Conservation (phyloP, 2,329 filamentous ascomycete genomes). For the Alternaria hordeiaustralica region DNA sequence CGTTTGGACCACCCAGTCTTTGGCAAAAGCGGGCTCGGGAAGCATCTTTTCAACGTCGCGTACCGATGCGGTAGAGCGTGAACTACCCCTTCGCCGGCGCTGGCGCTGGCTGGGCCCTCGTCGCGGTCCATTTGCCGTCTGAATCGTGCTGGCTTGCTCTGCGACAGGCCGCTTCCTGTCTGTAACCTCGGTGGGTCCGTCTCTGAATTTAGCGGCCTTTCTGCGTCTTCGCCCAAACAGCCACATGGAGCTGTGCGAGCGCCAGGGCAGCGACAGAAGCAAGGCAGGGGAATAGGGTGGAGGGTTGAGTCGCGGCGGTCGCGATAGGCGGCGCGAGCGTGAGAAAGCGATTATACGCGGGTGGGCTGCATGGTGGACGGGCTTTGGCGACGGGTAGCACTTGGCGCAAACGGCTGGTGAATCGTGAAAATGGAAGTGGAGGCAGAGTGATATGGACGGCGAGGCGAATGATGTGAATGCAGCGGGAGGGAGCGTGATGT, state of each 20-base stretch:
- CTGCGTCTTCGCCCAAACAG: conserved; percentile 78
- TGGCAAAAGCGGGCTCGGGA: conserved; percentile 14
- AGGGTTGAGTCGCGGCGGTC: conserved; percentile 12
- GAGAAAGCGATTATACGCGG: conserved; percentile 26
- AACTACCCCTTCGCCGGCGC: conserved; percentile 39
- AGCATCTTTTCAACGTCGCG: conserved; percentile 39
- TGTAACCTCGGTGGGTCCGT: conserved; percentile 56
- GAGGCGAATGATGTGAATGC: neutral
- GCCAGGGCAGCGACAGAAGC: conserved; percentile 9
- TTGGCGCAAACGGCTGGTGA: conserved; percentile 1
- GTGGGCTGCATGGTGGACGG: conserved; percentile 27
- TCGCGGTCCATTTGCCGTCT: conserved; percentile 35
- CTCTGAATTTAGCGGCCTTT: conserved; percentile 63
- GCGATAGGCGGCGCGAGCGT: conserved; percentile 18
- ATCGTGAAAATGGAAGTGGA: neutral
- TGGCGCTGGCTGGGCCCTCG: conserved; percentile 32
- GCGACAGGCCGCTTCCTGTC: conserved; percentile 53
- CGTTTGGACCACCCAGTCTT: conserved; percentile 20
- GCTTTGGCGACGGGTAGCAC: conserved; percentile 11
- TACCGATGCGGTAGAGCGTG: conserved; percentile 41
- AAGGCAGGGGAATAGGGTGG: neutral
- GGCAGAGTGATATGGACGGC: neutral
- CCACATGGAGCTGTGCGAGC: conserved; percentile 67
- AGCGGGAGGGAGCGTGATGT: conserved; percentile 9
- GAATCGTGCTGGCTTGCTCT: conserved; percentile 24